Conservation (phyloP, 371 early-diverging fungal species). For the Fennellomyces sp. region DNA sequence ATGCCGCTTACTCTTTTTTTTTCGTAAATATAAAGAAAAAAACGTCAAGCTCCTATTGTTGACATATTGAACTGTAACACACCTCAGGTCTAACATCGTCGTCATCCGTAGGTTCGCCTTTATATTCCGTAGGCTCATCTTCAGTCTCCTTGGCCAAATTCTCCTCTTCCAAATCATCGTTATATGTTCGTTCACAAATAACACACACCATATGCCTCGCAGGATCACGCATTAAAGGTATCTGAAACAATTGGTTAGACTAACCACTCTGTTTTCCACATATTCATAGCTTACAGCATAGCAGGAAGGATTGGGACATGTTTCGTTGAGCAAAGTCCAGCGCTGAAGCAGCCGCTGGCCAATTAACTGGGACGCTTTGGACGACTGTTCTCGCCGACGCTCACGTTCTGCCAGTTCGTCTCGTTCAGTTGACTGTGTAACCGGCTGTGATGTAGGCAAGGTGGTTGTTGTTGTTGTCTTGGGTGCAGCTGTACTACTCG, state of each 20-base stretch:
- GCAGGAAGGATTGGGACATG: constrained; percentile 60
- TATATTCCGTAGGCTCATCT: constrained; percentile 1
- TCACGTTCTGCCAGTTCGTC: constrained; percentile 22
- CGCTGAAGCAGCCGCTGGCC: constrained; percentile 71
- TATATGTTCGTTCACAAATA: constrained; percentile 56
- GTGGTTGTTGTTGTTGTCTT: background rate
- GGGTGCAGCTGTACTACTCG: background rate
- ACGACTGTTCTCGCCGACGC: constrained; percentile 56
- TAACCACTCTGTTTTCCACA: background rate
- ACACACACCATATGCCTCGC: constrained; percentile 69
- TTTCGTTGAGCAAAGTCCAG: constrained; percentile 74
- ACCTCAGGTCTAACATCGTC: background rate
- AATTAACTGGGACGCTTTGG: constrained; percentile 64
- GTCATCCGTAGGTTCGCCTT: constrained; percentile 4
- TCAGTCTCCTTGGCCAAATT: constrained; percentile 24
- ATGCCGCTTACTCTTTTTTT: background rate
- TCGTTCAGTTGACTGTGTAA: background rate
- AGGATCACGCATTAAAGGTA: constrained; percentile 64
- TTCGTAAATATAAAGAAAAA: background rate
- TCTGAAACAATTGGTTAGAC: constrained; percentile 25
- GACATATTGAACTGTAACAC: background rate
- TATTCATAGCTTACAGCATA: constrained; percentile 49
- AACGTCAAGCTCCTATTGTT: background rate
- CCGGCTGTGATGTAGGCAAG: background rate
- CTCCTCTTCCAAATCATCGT: background rate